Base-by-base conservation (phyloP, 768 basidiomycete species). In the Russula sp. region DNA sequence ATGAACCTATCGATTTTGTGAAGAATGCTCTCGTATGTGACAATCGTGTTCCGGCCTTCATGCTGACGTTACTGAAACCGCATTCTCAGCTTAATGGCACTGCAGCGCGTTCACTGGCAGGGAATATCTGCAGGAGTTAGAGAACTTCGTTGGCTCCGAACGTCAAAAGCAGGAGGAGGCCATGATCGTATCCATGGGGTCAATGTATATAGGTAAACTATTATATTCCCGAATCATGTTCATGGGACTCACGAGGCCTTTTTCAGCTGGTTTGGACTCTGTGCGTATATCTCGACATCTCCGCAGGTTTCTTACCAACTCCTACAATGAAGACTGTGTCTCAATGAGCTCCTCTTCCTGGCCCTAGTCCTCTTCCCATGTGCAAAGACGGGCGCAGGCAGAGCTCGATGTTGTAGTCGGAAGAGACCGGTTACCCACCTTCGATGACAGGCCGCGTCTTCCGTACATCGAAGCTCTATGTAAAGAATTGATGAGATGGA, bases 371-470 rank as follows among this genome's bases (percentile, higher is more conserved):
- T 56, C 5, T 28, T 60, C 34, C 63, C 62, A 60, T 1, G 58
- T 67, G 10, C 63, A 65, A 49, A 59, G 18, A 10, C 63, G 54
- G 6, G 66, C 66, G 6, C 66, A 75, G 61, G 66, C 44, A 14
- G 73, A 76, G 40, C 62, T 76, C 13, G 73, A 74, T 57, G 26
- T 48, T 7, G 69, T 74, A 24, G 40, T 74, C 1, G 73, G 72
- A 11, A 28, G 59, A 28, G 66, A 70, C 6, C 59, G 73, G 26
- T 53, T 76, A 8, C 75, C 75, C 1, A 71, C 63, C 11, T 65
- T 73, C 16, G 56, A 57, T 8, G 74, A 75, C 54, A 63, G 71
- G 38, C 40, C 49, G 11, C 26, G 57, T 20, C 52, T 53, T 14
- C 52, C 52, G 2, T 53, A 53, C 13, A 22, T 53, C 5, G 52